A percentile compares a stretch with the other conserved stretches of the same genome.
phyloP scores from a whole-genome alignment of 257 asterid genomes.

The Cynanchum wilfordii region DNA sequence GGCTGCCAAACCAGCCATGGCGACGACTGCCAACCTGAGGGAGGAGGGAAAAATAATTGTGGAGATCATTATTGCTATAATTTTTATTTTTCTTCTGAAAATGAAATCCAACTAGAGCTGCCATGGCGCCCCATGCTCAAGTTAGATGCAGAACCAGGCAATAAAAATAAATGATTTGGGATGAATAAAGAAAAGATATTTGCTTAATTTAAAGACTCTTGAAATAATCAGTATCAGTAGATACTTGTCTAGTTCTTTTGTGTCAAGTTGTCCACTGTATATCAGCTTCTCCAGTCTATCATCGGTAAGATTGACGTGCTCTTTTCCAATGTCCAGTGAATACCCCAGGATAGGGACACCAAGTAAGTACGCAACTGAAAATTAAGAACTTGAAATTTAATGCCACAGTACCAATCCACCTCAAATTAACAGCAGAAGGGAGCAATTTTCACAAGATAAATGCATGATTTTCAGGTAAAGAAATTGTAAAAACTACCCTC shows the following conservation, averaged over 20 bases:
- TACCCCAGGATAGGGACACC: conserved; percentile 92
- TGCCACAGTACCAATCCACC: neutral
- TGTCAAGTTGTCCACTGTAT: conserved; percentile 92
- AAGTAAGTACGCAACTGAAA: conserved; percentile 73
- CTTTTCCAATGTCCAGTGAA: conserved; percentile 92
- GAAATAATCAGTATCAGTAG: neutral
- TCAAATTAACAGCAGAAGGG: neutral
- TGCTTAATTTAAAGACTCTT: neutral
- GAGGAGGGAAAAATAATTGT: neutral
- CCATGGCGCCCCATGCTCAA: neutral
- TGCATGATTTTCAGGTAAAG: neutral
- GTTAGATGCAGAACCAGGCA: neutral
- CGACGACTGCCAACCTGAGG: conserved; percentile 82
- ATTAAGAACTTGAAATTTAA: conserved; percentile 1
- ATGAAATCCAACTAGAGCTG: neutral
- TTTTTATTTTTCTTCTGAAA: neutral
- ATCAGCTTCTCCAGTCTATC: conserved; percentile 78
- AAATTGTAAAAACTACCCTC: neutral
- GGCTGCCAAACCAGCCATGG: conserved; percentile 97
- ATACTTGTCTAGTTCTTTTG: conserved; percentile 92
- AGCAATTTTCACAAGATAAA: neutral
- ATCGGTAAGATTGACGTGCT: conserved; percentile 85
- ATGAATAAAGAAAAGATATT: neutral
- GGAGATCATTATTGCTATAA: neutral
- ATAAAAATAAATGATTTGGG: neutral